Base-by-base conservation (phyloP, 164 flowering plant species). In the Dillenia suffruticosa region DNA sequence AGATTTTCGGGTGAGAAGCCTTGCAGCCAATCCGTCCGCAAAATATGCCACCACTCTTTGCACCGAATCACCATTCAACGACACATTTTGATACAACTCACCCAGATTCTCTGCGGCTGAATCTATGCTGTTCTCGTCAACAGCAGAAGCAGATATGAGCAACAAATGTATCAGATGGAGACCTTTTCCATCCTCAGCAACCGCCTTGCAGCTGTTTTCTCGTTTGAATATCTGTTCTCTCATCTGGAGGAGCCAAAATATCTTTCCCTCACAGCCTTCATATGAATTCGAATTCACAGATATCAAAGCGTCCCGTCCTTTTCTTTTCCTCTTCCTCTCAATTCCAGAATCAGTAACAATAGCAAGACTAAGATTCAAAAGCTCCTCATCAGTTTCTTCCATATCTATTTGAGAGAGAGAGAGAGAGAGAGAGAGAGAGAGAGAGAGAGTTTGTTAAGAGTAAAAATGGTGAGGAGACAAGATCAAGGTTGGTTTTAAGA, bases 41-140 rank as follows among this genome's bases (percentile, higher is more conserved):
- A 88, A 88, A 57, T 84, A 82, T 3, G 89, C 89, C 3, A 84
- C 90, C 0, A 88, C 86, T 40, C 94, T 56, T 60, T 84, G 90
- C 46, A 85, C 76, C 0, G 94, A 82, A 58, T 85, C 86, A 1
- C 94, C 90, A 0, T 55, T 73, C 10, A 81, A 46, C 13, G 79
- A 79, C 1, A 73, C 84, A n/a, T 51, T 66, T 47, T 58, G 75
- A 63, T 79, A 88, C 19, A 88, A 61, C 53, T 88, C 77, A 15
- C 8, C 58, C n/a, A 88, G 75, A 43, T 76, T 81, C 49, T 78
- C 78, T 9, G 73, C 16, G 7, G 86, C 78, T 1, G 62, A 53
- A 15, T 8, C 50, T 3, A 63, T 1, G 50, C 74, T 74, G 63
- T 74, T 74, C 32, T 85, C 84, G 44, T 84, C 82, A 0, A 84